These are phyloP conservation scores for Wakefieldia striispora DNA, from an alignment of 768 basidiomycete genomes.

Conservation along the genomic window DNA sequence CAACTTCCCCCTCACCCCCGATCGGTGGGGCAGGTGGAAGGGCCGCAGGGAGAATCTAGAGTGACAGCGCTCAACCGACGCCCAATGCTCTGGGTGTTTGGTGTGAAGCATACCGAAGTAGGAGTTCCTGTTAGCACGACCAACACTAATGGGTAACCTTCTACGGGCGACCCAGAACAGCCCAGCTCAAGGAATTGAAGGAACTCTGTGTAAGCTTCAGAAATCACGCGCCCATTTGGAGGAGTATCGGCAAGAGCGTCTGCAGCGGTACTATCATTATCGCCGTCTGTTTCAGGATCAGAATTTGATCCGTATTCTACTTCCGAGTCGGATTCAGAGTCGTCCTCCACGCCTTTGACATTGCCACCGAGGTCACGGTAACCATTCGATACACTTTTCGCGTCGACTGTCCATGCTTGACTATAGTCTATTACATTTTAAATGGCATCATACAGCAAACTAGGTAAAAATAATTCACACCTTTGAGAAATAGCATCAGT, in stretches of 20 bases:
- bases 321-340: constrained; percentile 33
- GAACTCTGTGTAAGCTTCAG: constrained; percentile 66
- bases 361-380: constrained; percentile 31
- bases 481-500: constrained; percentile 66
- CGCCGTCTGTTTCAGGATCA: constrained; percentile 22
- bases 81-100: not conserved
- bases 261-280: constrained; percentile 36
- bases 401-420: constrained; percentile 53
- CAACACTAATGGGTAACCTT: constrained; percentile 81
- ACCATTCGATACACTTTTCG: constrained; percentile 7
- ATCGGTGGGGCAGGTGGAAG: constrained; percentile 10
- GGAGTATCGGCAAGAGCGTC: constrained; percentile 12
- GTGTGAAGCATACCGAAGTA: constrained; percentile 44
- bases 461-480: constrained; percentile 34
- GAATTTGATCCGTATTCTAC: constrained; percentile 24
- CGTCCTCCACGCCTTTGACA: constrained; percentile 21
- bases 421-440: constrained; percentile 50
- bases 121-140: constrained; percentile 83
- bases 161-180: constrained; percentile 74
- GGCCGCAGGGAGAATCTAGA: constrained; percentile 21
- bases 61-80: not conserved
- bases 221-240: constrained; percentile 13
- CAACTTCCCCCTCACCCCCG: not conserved
- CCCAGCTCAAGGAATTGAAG: constrained; percentile 74
- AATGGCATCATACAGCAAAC: not conserved